Evolutionary conservation across 2,329 filamentous ascomycete genomes (phyloP), one percentile per base, ranked within the genome.

Genomic region (Cephalotrichum gorgonifer): DNA sequence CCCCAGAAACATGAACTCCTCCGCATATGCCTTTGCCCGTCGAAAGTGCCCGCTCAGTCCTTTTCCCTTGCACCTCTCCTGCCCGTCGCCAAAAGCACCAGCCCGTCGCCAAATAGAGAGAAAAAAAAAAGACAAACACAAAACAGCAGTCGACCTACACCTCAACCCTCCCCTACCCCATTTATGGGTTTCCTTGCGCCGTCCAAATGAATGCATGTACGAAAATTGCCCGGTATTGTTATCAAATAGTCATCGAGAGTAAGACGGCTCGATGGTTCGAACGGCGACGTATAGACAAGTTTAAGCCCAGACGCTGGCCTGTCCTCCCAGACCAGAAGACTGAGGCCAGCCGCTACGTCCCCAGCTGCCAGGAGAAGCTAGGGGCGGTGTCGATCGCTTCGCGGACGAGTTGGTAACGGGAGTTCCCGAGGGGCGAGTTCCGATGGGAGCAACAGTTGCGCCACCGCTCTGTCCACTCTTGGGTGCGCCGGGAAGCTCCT

Each of bases 231-330:
- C 41, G 33, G 17, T 17, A 27, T 28, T 11, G 30, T 20, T 25
- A 17, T 23, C 33, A 15, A 35, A 38, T 23, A 5, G 30, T 15
- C 17, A 23, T 17, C 8, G 14, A 44, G 43, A 27, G 6, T 4
- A 5, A 15, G 30, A 26, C 12, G 25, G 14, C 31, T 23, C 15
- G 44, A 5, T n/a, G 23, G 8, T 28, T 27, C 27, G 33, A 17
- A 11, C 7, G n/a, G 23, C 25, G 9, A 22, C 28, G 44, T n/a
- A 33, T 17, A 11, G 7, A 26, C 15, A 7, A 26, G n/a, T 11
- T 43, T 83, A 96, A 58, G 90, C 90, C 90, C 90, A 97, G 57
- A 96, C 91, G 55, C 88, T 94, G 55, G 90, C 89, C 64, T 94
- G 88, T 53, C 90, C 86, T 55, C 89, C 87, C 53, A 94, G 81